Base-by-base conservation (phyloP, 208 protist species). In the Herpetomonas muscarum region DNA sequence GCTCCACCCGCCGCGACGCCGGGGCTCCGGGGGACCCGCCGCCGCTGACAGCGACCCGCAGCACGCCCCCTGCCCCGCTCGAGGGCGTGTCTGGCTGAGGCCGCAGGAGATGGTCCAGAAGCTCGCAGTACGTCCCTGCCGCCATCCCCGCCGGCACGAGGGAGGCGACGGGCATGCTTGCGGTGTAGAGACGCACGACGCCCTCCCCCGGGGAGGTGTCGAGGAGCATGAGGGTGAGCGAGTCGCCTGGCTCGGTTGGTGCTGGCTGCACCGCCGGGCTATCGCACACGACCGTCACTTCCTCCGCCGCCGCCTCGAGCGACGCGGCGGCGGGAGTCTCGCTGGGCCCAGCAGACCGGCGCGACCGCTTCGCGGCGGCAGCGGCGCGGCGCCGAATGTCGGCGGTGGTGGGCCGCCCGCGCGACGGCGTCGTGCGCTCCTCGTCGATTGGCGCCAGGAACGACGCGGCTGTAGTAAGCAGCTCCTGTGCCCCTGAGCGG, bases 71-170 rank as follows among this genome's bases (percentile, higher is more conserved):
- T 55, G 9, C 31, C 51, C 12, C 21, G 6, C n/a, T 53, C 48
- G 22, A 9, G 5, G 7, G 30, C 31, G 55, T 19, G 2, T 19
- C 49, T 24, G 21, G 22, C 9, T 17, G 48, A 7, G 24, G 56
- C 4, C 61, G 67, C 41, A 74, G 29, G 42, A 58, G n/a, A 6
- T 47, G 44, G 30, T 67, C 60, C 47, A 74, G 47, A 3, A 67
- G 59, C 9, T 26, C 31, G 34, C 67, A 56, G 42, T 74, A 74
- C 24, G 55, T 46, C 21, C 7, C 55, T 13, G 13, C n/a, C 0
- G 15, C 15, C 55, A 74, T 67, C 4, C 55, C 60, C 3, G 55
- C 24, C 3, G 55, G 67, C 12, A 37, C 44, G 21, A 64, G 32
- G 15, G n/a, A 15, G 29, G n/a, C 2, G 5, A 60, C 45, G 28